Base-by-base conservation (phyloP, 345 rosid species). In the Camelina hispida region DNA sequence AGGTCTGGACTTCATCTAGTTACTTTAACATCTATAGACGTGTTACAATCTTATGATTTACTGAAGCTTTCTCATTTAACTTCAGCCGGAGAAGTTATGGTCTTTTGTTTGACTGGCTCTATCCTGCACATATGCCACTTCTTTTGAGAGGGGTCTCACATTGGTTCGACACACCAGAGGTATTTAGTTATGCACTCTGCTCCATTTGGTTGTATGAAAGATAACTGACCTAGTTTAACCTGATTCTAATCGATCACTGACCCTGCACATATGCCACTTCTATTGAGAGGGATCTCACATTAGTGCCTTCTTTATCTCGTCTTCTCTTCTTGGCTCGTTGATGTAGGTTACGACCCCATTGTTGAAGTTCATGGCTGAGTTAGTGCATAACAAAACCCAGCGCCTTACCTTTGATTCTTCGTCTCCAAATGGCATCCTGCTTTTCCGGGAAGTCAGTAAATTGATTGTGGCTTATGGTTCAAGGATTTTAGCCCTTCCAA, bases 381-480 rank as follows among this genome's bases (percentile, higher is more conserved):
- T 96, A 73, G 99, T 93, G 64, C 79, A 88, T 78, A 96, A 96
- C 91, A 93, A 96, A 81, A 86, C 97, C 72, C 98, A 93, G 76
- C 94, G 98, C 25, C 80, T 93, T 76, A 88, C 96, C 62, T 96
- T 96, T 83, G 99, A 93, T 79, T 89, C 98, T 6, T 93, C 98
- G 68, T 96, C 99, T 73, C 97, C 98, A 55, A 93, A 96, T 79
- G 99, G 99, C 81, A 93, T 96, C 83, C 97, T 96, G 66, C 99
- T 96, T 66, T 96, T 96, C 83, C 95, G 99, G 30, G 99, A 96
- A 87, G 97, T 91, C 84, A 96, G 99, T 87, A 96, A 96, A 85
- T 66, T 96, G 69, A 87, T 91, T 77, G 96, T 96, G 71, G 91
- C 91, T 73, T 96, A 96, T 75, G 99, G 99, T 68, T 84, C 96